Percentiles rank a stretch among this genome's conserved stretches.
phyloP scores from a whole-genome alignment of 2,329 filamentous ascomycete genomes.

The Ilyonectria mors-panacis region DNA sequence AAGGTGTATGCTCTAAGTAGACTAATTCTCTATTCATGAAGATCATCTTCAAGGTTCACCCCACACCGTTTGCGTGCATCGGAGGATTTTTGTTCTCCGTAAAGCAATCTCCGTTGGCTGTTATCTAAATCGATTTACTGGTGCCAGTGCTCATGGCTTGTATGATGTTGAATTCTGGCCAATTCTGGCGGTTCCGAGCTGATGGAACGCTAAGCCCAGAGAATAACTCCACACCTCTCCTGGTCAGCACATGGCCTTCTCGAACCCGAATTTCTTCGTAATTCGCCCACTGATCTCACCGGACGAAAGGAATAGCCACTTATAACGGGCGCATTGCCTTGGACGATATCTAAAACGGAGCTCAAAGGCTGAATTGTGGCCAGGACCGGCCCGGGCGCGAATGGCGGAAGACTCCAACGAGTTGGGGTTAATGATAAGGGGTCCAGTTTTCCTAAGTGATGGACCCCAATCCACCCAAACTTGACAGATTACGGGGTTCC shows the following conservation, averaged over 20 bases:
- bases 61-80: too few relatives aligned
- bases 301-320: not conserved
- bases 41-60: too few relatives aligned
- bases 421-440: conserved; percentile 20
- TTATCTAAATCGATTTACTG: too few relatives aligned
- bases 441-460: conserved; percentile 9
- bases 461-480: not conserved
- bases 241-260: not conserved
- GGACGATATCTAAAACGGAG: conserved; percentile 2
- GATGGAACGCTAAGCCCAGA: not conserved
- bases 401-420: not conserved
- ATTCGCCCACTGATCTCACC: not conserved
- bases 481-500: conserved; percentile 7
- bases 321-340: conserved; percentile 9
- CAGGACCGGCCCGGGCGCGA: conserved; percentile 19
- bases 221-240: not conserved
- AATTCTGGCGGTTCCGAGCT: too few relatives aligned
- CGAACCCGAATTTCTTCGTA: too few relatives aligned
- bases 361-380: not conserved
- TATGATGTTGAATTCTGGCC: not conserved
- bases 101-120: too few relatives aligned
- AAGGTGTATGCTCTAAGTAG: too few relatives aligned
- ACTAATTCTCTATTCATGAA: too few relatives aligned
- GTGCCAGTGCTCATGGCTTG: not conserved
- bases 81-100: too few relatives aligned